A percentile compares a stretch with the other conserved stretches of the same genome.
These are phyloP conservation scores for Alloteropsis semialata DNA, from an alignment of 176 grass and related monocot species.

Conservation along the genomic window DNA sequence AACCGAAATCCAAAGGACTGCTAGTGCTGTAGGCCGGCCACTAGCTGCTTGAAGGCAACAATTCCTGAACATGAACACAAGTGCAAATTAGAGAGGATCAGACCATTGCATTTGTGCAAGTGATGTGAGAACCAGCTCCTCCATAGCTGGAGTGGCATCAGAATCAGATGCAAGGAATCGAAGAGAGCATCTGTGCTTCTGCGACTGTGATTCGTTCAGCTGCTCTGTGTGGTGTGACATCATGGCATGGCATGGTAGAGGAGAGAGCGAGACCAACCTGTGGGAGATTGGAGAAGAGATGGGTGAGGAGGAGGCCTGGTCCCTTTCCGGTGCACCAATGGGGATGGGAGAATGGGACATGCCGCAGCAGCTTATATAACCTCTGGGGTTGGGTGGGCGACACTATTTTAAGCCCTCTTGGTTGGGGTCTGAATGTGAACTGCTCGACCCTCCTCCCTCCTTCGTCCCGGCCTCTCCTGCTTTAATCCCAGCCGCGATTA, in stretches of 20 bases:
- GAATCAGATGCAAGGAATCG: no score
- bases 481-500: slow-evolving; percentile 25
- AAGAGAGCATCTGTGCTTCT: background rate
- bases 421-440: slow-evolving; percentile 43
- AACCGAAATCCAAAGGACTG: slow-evolving; percentile 23
- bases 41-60: slow-evolving; percentile 7
- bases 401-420: slow-evolving; percentile 39
- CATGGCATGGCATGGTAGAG: background rate
- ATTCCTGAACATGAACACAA: slow-evolving; percentile 17
- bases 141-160: background rate
- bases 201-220: background rate
- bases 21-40: background rate
- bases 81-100: slow-evolving; percentile 3
- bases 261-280: slow-evolving; percentile 41
- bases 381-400: background rate
- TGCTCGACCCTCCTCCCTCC: background rate
- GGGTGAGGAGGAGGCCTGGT: slow-evolving; percentile 14
- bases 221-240: background rate
- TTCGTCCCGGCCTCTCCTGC: no score
- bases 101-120: background rate
- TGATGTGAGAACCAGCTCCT: background rate
- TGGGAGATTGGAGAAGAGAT: slow-evolving; percentile 5
- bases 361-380: slow-evolving; percentile 45
- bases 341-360: slow-evolving; percentile 3
- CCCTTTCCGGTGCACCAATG: slow-evolving; percentile 46